Conservation (phyloP, 345 rosid species). For the Euphorbia tirucalli region DNA sequence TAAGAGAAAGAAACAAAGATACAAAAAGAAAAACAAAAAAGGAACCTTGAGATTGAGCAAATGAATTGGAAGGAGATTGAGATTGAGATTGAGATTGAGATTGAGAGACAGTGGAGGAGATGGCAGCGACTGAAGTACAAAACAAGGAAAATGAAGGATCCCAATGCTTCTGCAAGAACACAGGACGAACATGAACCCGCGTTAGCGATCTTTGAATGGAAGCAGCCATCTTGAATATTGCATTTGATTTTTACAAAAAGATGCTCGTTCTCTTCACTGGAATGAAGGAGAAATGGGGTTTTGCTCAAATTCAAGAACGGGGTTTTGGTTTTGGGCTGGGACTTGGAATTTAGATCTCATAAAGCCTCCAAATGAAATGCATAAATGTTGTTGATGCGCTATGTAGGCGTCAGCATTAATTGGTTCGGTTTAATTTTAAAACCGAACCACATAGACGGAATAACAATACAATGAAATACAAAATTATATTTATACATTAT, state of each 20-base stretch:
- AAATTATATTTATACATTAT: no score
- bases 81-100: constrained; percentile 34
- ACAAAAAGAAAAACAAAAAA: no score
- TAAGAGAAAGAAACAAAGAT: background rate
- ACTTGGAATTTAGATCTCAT: no score
- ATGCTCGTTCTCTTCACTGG: no score
- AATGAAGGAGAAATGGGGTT: no score
- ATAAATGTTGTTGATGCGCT: no score
- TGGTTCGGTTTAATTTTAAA: no score
- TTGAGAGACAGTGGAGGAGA: constrained; percentile 13
- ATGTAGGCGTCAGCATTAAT: no score
- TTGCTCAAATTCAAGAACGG: background rate
- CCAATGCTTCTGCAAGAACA: constrained; percentile 21
- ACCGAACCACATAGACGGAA: no score
- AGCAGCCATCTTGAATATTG: constrained; percentile 34
- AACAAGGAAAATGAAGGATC: constrained; percentile 24
- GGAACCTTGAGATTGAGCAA: constrained; percentile 44
- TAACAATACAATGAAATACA: no score
- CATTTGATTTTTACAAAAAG: constrained; percentile 13
- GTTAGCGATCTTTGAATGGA: constrained; percentile 48
- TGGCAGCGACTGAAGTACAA: constrained; percentile 30
- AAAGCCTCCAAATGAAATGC: no score
- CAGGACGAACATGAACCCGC: constrained; percentile 22
- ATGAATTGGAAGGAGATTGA: constrained; percentile 15
- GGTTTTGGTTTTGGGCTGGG: no score